Percentiles rank a stretch among this genome's conserved stretches.
These are phyloP conservation scores for Apiospora marii DNA, from an alignment of 2,329 filamentous ascomycete genomes.

Conservation along the genomic window DNA sequence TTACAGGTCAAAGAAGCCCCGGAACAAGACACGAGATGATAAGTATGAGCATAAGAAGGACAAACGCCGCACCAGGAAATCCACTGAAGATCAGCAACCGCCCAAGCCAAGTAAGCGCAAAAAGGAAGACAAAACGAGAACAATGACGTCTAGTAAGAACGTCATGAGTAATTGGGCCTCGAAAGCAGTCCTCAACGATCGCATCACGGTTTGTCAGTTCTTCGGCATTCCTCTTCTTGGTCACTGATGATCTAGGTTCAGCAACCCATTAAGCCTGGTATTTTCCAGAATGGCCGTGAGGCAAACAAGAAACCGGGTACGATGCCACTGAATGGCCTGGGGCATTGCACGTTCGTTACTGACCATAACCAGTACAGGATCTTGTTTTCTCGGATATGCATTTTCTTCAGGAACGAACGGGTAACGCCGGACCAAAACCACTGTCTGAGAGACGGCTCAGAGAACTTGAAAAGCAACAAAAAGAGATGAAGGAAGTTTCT, in stretches of 20 bases:
- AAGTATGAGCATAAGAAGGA: constrained; percentile 57
- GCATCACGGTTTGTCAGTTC: constrained; percentile 56
- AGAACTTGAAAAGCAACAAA: constrained; percentile 40
- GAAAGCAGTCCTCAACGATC: constrained; percentile 57
- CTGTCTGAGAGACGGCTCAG: constrained; percentile 35
- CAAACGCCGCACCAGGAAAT: constrained; percentile 36
- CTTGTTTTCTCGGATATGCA: constrained; percentile 61
- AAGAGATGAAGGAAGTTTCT: constrained; percentile 46
- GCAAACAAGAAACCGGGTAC: constrained; percentile 47
- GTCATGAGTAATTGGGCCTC: constrained; percentile 66
- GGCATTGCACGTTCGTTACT: constrained; percentile 18
- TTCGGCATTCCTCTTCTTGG: background rate
- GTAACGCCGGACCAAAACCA: constrained; percentile 33
- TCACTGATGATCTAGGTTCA: constrained; percentile 33
- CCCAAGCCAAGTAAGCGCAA: constrained; percentile 31
- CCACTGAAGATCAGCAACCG: constrained; percentile 29
- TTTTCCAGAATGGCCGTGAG: constrained; percentile 55
- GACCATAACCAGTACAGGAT: constrained; percentile 53
- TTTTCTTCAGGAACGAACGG: constrained; percentile 46
- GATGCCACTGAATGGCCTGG: constrained; percentile 28
- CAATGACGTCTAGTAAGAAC: constrained; percentile 49
- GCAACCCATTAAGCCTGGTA: constrained; percentile 46
- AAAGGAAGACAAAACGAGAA: constrained; percentile 39
- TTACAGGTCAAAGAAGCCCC: constrained; percentile 57
- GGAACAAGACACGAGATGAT: constrained; percentile 64